Percentiles rank a stretch among this genome's conserved stretches.
These are phyloP conservation scores for Pinus tabuliformis DNA, from an alignment of 75 land plant genomes.

Conservation along the genomic window DNA sequence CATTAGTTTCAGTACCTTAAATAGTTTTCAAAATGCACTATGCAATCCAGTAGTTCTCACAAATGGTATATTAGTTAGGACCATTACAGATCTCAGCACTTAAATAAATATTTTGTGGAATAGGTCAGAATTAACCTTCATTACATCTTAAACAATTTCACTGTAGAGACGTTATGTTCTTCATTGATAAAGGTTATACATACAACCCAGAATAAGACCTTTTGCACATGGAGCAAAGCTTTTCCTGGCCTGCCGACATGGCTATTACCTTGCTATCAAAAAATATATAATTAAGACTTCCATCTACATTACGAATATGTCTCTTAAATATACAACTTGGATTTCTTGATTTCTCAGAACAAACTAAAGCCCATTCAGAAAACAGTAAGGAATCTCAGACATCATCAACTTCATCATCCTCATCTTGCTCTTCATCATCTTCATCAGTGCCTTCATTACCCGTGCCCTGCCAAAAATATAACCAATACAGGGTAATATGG, in stretches of 20 bases:
- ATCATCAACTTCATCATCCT: slow-evolving; percentile 5
- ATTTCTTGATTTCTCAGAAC: neutral
- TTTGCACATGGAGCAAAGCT: neutral
- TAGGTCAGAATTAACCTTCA: neutral
- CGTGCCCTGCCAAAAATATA: neutral
- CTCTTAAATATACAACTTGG: neutral
- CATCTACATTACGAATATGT: neutral
- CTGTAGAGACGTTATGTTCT: neutral
- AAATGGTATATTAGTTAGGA: neutral
- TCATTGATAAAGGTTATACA: neutral
- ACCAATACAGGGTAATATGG: neutral
- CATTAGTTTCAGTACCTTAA: neutral
- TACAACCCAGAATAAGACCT: neutral
- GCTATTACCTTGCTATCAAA: neutral
- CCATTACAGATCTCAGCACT: neutral
- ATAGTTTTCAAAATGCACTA: no score
- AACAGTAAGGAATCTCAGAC: neutral
- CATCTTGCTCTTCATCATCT: neutral
- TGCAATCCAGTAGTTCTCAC: neutral
- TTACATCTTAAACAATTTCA: neutral
- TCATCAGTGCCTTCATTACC: neutral
- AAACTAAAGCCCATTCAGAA: neutral
- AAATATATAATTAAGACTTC: neutral
- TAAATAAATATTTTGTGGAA: neutral
- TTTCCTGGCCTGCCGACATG: neutral